Base-by-base conservation (phyloP, 495 filamentous ascomycete species). In the Aspergillus ostianus region DNA sequence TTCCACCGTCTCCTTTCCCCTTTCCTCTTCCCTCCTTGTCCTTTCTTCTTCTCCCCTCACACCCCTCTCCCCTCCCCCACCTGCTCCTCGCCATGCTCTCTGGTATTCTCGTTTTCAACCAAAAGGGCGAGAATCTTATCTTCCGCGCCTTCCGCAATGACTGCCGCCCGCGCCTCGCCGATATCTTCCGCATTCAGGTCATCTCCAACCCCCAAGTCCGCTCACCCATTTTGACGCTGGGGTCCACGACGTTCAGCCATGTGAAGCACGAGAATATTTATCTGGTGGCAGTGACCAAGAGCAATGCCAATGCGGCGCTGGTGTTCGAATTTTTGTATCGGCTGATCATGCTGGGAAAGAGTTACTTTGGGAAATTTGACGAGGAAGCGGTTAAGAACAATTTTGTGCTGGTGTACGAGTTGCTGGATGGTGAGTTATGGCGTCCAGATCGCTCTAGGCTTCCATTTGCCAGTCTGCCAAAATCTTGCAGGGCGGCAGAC, bases 331-430 rank as follows among this genome's bases (percentile, higher is more conserved):
- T 99, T 73, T 78, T 99, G 58, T 97, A 97, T 76, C 85, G 93
- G 65, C 79, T 99, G 66, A 87, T 97, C 58, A 82, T 87, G 70
- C 80, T 99, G 68, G 94, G 94, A 58, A 93, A 88, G 76, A 88
- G 90, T 56, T 99, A 99, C 73, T 99, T 99, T 82, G 94, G 91
- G 64, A 97, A 98, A 71, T 95, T 99, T 66, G 94, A 99, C 72
- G 94, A 99, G 82, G 94, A 99, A 74, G 95, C 94, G 47, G 93
- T 99, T 61, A 99, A 99, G 85, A 97, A 96, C 72, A 99, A 99
- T 75, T 99, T 99, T 76, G 95, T 99, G 61, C 79, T 98, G 57
- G 91, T 99, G 49, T 99, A 99, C 77, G 95, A 99, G 82, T 84
- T 99, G 57, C 80, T 99, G 57, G 95, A 99, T 78, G 93, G 93